Percentiles rank a stretch among this genome's conserved stretches.
phyloP scores from a whole-genome alignment of 805 yeast species.

The Lachancea waltii region DNA sequence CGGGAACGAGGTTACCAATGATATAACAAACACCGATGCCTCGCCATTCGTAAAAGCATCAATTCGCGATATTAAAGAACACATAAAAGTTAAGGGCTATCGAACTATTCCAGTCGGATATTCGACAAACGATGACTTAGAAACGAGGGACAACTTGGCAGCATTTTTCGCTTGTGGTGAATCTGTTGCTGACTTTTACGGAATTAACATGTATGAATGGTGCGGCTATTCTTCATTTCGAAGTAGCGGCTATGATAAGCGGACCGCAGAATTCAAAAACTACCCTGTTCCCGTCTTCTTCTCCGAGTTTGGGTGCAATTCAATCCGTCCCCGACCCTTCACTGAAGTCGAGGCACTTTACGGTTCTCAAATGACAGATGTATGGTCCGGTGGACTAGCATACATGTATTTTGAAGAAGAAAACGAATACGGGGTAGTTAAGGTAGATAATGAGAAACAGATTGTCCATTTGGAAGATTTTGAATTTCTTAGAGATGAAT shows the following conservation, averaged over 20 bases:
- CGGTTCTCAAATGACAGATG: slow-evolving; percentile 61
- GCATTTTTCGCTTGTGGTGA: slow-evolving; percentile 83
- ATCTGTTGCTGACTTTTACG: slow-evolving; percentile 62
- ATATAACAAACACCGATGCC: slow-evolving; percentile 73
- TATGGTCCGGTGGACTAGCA: slow-evolving; percentile 84
- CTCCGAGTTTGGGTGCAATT: slow-evolving; percentile 77
- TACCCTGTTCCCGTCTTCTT: slow-evolving; percentile 70
- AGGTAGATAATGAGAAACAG: slow-evolving; percentile 36
- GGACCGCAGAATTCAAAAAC: slow-evolving; percentile 56
- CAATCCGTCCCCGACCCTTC: slow-evolving; percentile 60
- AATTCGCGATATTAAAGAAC: slow-evolving; percentile 76
- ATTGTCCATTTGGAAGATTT: slow-evolving; percentile 57
- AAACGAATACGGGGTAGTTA: slow-evolving; percentile 67
- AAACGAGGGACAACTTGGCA: slow-evolving; percentile 72
- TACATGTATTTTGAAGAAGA: slow-evolving; percentile 78
- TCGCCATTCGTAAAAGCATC: slow-evolving; percentile 97
- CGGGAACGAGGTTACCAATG: slow-evolving; percentile 94
- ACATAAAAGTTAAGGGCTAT: slow-evolving; percentile 55
- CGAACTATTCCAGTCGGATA: slow-evolving; percentile 90
- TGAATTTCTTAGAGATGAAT: slow-evolving; percentile 48
- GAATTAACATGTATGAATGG: slow-evolving; percentile 86
- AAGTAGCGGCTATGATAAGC: slow-evolving; percentile 57
- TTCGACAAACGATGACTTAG: slow-evolving; percentile 83
- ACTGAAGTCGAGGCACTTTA: slow-evolving; percentile 62
- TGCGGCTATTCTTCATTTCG: slow-evolving; percentile 62